Conservation (phyloP, 257 asterid genomes). For the Leptodermis oblonga region DNA sequence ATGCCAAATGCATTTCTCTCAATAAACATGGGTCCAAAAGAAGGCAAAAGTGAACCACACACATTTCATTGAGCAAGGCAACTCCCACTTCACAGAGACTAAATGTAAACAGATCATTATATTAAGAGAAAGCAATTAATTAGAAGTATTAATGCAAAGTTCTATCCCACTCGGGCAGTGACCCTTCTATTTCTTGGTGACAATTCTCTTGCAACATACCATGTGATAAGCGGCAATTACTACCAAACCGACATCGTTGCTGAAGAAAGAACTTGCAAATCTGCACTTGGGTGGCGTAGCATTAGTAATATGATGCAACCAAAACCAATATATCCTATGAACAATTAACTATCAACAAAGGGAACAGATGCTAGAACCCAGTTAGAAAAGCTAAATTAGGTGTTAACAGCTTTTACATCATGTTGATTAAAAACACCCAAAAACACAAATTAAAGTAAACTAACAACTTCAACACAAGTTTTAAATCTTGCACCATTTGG, state of each 20-base stretch:
- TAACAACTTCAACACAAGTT: neutral
- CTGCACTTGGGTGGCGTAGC: slow-evolving; percentile 89
- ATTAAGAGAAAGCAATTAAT: neutral
- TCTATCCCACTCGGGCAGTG: slow-evolving; percentile 3
- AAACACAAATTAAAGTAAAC: neutral
- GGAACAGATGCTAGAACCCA: slow-evolving; percentile 20
- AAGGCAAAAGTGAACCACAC: neutral
- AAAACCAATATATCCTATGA: slow-evolving; percentile 32
- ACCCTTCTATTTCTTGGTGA: slow-evolving; percentile 19
- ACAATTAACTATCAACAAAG: slow-evolving; percentile 12
- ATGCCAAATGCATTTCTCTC: neutral
- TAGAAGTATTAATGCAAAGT: slow-evolving; percentile 3
- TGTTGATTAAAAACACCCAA: neutral
- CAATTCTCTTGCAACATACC: slow-evolving; percentile 66
- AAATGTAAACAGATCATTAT: neutral
- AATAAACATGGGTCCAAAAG: neutral
- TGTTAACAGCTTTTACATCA: neutral
- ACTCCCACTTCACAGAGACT: neutral
- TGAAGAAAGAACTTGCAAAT: slow-evolving; percentile 99
- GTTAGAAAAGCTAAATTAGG: slow-evolving; percentile 10
- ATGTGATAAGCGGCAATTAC: slow-evolving; percentile 98
- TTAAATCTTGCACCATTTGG: neutral
- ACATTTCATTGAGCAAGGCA: neutral
- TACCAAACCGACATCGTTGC: slow-evolving; percentile 98
- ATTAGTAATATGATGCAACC: slow-evolving; percentile 56